These are phyloP conservation scores for Garcia nutans DNA, from an alignment of 345 rosid species.

Conservation along the genomic window DNA sequence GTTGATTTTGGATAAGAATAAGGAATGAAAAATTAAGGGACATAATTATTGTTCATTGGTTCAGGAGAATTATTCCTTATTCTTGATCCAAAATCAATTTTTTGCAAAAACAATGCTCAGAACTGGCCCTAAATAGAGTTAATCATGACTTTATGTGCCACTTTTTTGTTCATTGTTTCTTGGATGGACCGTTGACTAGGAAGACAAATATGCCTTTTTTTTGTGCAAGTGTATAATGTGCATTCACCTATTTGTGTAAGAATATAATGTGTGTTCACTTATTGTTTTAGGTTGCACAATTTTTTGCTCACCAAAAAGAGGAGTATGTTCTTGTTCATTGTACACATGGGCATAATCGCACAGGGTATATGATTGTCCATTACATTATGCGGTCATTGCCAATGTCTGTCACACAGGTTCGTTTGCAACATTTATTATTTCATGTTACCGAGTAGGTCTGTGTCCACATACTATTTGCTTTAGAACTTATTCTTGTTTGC, in stretches of 20 bases:
- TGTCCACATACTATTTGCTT: background rate
- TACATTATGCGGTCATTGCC: slow-evolving; percentile 81
- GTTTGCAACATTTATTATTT: slow-evolving; percentile 15
- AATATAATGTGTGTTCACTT: background rate
- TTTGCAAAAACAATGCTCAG: no score
- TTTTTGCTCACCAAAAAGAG: slow-evolving; percentile 66
- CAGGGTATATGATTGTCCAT: slow-evolving; percentile 95
- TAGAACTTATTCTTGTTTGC: slow-evolving; percentile 20
- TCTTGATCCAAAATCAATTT: no score
- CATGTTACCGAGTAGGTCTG: slow-evolving; percentile 11
- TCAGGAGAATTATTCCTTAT: no score
- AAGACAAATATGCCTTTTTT: background rate
- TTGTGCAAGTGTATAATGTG: background rate
- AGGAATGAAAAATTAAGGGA: no score
- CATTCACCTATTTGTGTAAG: background rate
- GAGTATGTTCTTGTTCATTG: slow-evolving; percentile 91
- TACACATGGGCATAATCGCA: slow-evolving; percentile 98
- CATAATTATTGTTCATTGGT: no score
- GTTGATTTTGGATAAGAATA: no score
- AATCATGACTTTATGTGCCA: no score
- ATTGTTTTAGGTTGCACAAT: slow-evolving; percentile 65
- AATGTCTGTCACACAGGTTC: slow-evolving; percentile 81
- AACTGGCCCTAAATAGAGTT: background rate
- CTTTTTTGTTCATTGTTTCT: background rate
- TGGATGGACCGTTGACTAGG: background rate